These are phyloP conservation scores for Gynandropsis gynandra DNA, from an alignment of 345 rosid genomes.

Conservation along the genomic window DNA sequence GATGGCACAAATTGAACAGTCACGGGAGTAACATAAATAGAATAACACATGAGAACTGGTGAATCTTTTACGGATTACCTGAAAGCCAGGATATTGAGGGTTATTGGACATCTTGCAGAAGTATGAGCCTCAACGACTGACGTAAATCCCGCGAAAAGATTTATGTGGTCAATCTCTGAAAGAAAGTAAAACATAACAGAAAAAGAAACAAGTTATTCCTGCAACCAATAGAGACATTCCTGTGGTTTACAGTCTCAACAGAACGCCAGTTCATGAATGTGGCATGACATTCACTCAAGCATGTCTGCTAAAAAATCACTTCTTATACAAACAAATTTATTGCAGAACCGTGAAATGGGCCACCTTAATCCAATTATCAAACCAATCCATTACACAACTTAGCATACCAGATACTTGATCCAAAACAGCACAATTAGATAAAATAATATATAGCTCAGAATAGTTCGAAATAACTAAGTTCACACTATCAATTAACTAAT, in stretches of 20 bases:
- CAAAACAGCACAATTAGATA: not conserved
- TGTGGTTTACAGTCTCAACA: not conserved
- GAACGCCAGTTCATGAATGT: not conserved
- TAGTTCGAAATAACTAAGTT: constrained; percentile 7
- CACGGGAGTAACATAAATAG: not conserved
- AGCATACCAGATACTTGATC: no score
- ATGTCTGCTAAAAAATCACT: not conserved
- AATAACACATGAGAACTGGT: not conserved
- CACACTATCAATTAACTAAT: not conserved
- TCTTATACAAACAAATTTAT: not conserved
- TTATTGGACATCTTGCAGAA: constrained; percentile 62
- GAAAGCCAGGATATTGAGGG: constrained; percentile 56
- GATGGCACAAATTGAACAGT: not conserved
- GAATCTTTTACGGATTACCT: constrained; percentile 36
- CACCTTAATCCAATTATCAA: constrained; percentile 2
- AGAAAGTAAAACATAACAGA: not conserved
- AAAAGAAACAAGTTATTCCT: constrained; percentile 8
- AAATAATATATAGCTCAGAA: not conserved
- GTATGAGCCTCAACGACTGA: constrained; percentile 20
- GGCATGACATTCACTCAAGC: constrained; percentile 3
- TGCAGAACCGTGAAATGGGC: not conserved
- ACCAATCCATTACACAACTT: not conserved
- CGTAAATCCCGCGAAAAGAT: constrained; percentile 24
- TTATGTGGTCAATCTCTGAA: constrained; percentile 7
- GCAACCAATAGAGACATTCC: not conserved